phyloP scores from a whole-genome alignment of 768 basidiomycete species.

The Lactarius psammicola region DNA sequence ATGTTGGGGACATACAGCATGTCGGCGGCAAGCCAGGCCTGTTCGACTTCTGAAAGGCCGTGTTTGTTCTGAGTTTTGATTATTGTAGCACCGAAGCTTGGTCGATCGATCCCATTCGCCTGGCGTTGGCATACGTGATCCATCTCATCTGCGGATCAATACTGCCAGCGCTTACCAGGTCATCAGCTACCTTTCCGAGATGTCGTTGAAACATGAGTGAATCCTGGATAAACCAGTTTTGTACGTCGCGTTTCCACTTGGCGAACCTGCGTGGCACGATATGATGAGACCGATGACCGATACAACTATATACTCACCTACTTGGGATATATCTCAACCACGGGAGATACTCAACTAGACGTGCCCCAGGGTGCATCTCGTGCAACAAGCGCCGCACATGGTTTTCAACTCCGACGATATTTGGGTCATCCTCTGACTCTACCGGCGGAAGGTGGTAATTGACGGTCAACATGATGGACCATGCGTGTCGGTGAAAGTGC shows the following conservation, averaged over 20 bases:
- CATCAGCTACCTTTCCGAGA: conserved; percentile 2
- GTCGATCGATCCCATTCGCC: conserved; percentile 9
- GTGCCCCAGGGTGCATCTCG: neutral
- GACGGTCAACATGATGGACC: neutral
- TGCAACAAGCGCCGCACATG: neutral
- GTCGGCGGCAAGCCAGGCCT: conserved; percentile 20
- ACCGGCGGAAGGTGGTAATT: neutral
- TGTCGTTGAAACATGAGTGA: conserved; percentile 16
- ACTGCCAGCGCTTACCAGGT: neutral
- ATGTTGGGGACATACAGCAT: conserved; percentile 17
- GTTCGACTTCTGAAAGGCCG: conserved; percentile 17
- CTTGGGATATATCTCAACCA: neutral
- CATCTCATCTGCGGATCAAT: neutral
- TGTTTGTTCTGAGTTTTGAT: conserved; percentile 4
- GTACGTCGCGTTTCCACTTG: conserved; percentile 22
- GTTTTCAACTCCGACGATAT: neutral
- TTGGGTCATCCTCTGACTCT: neutral
- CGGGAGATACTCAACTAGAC: neutral
- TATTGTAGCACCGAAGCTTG: conserved; percentile 14
- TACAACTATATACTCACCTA: neutral
- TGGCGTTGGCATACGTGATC: neutral
- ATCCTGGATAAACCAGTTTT: conserved; percentile 18
- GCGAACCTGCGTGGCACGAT: neutral
- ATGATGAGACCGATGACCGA: neutral
- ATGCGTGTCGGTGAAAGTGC: neutral